Base-by-base conservation (phyloP, 345 rosid species). In the Streptanthus diversifolius region DNA sequence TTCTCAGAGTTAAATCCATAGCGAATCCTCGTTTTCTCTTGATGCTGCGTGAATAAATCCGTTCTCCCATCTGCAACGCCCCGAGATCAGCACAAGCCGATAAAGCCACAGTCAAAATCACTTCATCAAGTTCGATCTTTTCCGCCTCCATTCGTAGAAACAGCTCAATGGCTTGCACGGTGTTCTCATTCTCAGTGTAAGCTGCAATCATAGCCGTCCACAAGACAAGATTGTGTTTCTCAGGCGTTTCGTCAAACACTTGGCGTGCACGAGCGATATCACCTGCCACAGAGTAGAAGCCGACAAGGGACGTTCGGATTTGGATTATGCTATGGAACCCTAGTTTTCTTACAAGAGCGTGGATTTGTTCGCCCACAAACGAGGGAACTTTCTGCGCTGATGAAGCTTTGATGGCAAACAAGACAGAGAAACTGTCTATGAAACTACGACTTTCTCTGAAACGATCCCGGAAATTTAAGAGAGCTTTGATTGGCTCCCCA, bases 81-180 rank as follows among this genome's bases (percentile, higher is more conserved):
- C 85, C 81, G 5, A 79, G 79, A 73, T 79, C 77, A 76, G 85
- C 82, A 72, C 81, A 82, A 24, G 82, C 85, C 1, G 80, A 79
- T 30, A 82, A 58, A 44, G 74, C 79, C 25, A 76, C 82, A 9
- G 79, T 79, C 53, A 79, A 6, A 14, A 72, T 79, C 73, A 82
- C 71, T 19, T 53, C 68, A 56, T 82, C 84, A 63, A 75, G 80
- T 29, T 82, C 68, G 15, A 75, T 65, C 7, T n/a, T 64, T 51
- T 47, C 71, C 41, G 18, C 45, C 15, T 82, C 80, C 82, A 75
- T 76, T 72, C 43, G 73, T 37, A 40, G 37, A 64, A 82, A 69
- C 27, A 82, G 24, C 60, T 75, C 33, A 59, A 79, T 12, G 2
- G 79, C 82, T 59, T 82, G 33, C 22, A 64, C 25, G 9, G 51